Evolutionary conservation across 1,139 yeast genomes (phyloP), one percentile per base, ranked within the genome.

Genomic region (Kodamaea alishanica): DNA sequence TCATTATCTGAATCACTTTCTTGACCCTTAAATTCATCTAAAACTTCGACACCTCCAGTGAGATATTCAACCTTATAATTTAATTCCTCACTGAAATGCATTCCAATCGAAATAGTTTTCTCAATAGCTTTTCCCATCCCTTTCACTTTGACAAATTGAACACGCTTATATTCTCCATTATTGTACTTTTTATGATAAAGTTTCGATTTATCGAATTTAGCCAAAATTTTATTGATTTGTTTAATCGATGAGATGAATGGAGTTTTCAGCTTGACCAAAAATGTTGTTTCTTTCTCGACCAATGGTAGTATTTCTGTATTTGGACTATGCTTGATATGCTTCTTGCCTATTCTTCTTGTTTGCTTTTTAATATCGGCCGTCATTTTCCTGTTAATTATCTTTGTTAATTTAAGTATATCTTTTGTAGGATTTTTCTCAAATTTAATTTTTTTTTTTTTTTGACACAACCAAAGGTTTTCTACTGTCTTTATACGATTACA

Each of bases 111-210:
- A 8, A 81, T 44, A 0, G 81, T 73, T 51, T 74, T 80, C 34
- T 69, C 76, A 5, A 80, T 75, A 6, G 85, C 73, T 38, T 70
- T 73, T 1, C 90, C 90, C 87, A 83, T 81, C 0, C 88, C 92
- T 45, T 77, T 64, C 2, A 84, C 71, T 0, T 73, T 65, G 10
- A 83, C 62, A 50, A 65, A 75, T 30, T 67, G 57, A 1, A 67
- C 63, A 26, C 66, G 61, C 39, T 63, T 66, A 47, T 60, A 68
- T 26, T 65, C 65, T 2, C 70, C 69, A 30, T 60, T 57, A 38
- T 70, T 69, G 41, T 63, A 68, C 45, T 67, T 69, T 22, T 56
- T 55, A 26, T 56, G 55, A 6, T 61, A 58, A 26, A 60, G 50
- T 7, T 49, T 40, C 9, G 58, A 41, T 35, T 59, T 63, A 38